These are phyloP conservation scores for Camellia japonica DNA, from an alignment of 148 eudicot species.

Conservation along the genomic window DNA sequence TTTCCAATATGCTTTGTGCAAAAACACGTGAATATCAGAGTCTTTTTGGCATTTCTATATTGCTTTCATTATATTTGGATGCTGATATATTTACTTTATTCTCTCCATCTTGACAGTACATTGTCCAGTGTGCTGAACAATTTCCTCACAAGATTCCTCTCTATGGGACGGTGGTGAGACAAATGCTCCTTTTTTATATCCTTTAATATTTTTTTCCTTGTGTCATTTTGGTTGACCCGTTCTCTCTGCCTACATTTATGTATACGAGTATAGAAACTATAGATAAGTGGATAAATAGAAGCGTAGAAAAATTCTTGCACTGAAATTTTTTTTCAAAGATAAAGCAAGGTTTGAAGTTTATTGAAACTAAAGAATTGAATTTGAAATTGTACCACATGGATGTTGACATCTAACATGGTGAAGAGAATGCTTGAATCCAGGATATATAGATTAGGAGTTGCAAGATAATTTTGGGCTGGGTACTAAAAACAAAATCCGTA, in stretches of 20 bases:
- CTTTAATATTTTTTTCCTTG: background rate
- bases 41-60: slow-evolving; percentile 6
- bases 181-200: background rate
- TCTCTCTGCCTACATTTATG: background rate
- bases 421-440: background rate
- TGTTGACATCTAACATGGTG: background rate
- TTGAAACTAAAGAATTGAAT: background rate
- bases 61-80: background rate
- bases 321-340: background rate
- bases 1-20: background rate
- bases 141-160: slow-evolving; percentile 94
- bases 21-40: background rate
- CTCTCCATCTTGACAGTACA: slow-evolving; percentile 45
- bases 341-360: too few species aligned
- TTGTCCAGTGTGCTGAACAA: slow-evolving; percentile 88
- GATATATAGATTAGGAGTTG: background rate
- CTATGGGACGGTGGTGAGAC: slow-evolving; percentile 82
- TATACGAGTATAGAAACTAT: background rate
- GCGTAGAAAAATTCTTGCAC: background rate
- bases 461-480: background rate
- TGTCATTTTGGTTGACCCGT: background rate
- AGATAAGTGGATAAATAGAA: background rate
- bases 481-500: background rate
- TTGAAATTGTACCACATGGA: background rate
- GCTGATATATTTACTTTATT: slow-evolving; percentile 14